phyloP scores from a whole-genome alignment of 208 protist species.

The Leishmania braziliensis region DNA sequence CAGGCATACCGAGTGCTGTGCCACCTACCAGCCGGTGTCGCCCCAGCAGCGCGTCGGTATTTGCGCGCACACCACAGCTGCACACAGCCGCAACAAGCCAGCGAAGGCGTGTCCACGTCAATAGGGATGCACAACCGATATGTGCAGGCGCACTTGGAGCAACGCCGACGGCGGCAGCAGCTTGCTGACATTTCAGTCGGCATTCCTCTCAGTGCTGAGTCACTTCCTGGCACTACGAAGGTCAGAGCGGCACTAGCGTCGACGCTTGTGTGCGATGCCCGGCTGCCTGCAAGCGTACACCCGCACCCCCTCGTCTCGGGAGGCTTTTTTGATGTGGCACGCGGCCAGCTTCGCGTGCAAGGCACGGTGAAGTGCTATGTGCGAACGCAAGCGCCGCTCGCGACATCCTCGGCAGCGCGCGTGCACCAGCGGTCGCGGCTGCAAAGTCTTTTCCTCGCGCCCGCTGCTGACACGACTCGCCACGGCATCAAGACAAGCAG shows the following conservation, averaged over 20 bases:
- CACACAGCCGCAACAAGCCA: neutral
- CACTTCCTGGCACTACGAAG: neutral
- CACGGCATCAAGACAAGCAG: no score
- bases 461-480: neutral
- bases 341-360: constrained; percentile 26
- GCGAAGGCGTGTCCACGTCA: neutral
- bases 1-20: constrained; percentile 69
- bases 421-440: constrained; percentile 23
- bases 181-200: constrained; percentile 7
- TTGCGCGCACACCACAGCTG: neutral
- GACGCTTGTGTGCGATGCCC: neutral
- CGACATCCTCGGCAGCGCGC: constrained; percentile 20
- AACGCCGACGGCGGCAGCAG: neutral
- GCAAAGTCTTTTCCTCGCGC: constrained; percentile 12
- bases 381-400: constrained; percentile 16
- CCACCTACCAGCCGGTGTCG: constrained; percentile 53
- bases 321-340: constrained; percentile 37
- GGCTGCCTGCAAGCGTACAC: constrained; percentile 18
- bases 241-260: neutral
- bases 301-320: constrained; percentile 33
- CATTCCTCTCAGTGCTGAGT: constrained; percentile 13
- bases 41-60: constrained; percentile 20
- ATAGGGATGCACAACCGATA: constrained; percentile 37
- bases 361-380: constrained; percentile 20
- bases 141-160: constrained; percentile 28